Evolutionary conservation across 768 basidiomycete species (phyloP).

Genomic region (Podaxis carcinomalis): DNA sequence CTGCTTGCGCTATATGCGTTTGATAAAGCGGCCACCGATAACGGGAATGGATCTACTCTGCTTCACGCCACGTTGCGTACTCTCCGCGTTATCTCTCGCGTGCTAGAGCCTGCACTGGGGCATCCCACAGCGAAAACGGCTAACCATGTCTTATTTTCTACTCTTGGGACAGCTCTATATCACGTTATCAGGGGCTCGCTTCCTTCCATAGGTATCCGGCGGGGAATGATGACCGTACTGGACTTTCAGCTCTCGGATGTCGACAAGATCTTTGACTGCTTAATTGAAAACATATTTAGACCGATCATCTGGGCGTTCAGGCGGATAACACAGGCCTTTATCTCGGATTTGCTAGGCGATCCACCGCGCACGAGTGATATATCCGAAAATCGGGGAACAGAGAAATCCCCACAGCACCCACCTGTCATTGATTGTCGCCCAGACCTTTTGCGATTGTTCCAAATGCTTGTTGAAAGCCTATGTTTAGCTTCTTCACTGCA

Average conservation of each 20-base stretch:
- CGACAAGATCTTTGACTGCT: constrained; percentile 5
- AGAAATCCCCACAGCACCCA: not conserved
- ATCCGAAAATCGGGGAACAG: not conserved
- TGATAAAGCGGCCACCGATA: not conserved
- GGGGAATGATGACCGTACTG: not conserved
- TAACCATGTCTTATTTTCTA: not conserved
- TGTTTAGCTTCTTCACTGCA: not conserved
- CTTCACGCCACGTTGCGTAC: constrained; percentile 1
- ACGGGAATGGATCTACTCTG: constrained; percentile 7
- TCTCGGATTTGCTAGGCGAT: not conserved
- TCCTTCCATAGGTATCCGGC: not conserved
- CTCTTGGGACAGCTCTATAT: not conserved
- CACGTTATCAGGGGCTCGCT: not conserved
- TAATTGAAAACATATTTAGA: constrained; percentile 5
- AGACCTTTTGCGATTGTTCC: constrained; percentile 6
- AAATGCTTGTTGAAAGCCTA: not conserved
- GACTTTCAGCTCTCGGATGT: not conserved
- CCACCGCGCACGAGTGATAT: not conserved
- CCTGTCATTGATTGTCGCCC: constrained; percentile 1
- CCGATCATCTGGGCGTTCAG: constrained; percentile 4
- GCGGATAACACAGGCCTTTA: not conserved
- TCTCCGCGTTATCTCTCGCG: not conserved
- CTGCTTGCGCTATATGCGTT: constrained; percentile 5
- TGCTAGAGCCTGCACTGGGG: not conserved
- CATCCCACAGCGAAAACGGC: not conserved